Base-by-base conservation (phyloP, 768 basidiomycete genomes). In the Kwoniella shandongensis region DNA sequence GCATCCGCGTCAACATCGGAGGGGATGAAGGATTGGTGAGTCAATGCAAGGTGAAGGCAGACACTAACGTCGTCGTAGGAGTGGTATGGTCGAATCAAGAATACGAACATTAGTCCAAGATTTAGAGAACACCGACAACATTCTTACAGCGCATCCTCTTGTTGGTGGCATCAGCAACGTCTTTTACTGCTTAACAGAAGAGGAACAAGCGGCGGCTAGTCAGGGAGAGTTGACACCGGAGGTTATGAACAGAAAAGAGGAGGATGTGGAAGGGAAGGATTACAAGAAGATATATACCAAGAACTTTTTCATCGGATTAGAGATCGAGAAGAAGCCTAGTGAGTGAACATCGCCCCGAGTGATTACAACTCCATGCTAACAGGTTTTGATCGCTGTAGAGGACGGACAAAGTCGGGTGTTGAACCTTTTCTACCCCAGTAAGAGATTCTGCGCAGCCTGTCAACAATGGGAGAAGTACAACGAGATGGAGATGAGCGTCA, bases 81-180 rank as follows among this genome's bases (percentile, higher is more conserved):
- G 91, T n/a, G 94, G 94, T 41, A 97, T 93, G n/a, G 96, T 99
- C 26, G 94, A 99, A 79, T 97, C 96, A 20, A 85, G 89, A 67
- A 83, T 98, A 80, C 86, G 96, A 41, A 92, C 92, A 76, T 82
- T 99, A 26, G 92, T 99, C 53, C 93, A 94, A 86, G 96, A 96
- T 79, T 85, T 99, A 51, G 94, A 98, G 80, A 89, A 87, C 66
- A 91, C 92, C 66, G 96, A 97, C 60, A 87, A 89, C 54, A 81
- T 99, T 68, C 84, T 85, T 54, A 80, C 92, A 57, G 93, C 92
- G 44, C 96, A 98, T 79, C 96, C 96, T 30, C 96, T 91, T 79
- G 83, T 89, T 78, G 92, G 89, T 76, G 91, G 91, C 47, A 92
- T 96, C 74, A 89, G 92, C 62, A 88, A 89, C 81, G 81, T 86